Evolutionary conservation across 139 green algal species (phyloP), one percentile per base, ranked within the genome.

Genomic region (Coelastrella sp.): DNA sequence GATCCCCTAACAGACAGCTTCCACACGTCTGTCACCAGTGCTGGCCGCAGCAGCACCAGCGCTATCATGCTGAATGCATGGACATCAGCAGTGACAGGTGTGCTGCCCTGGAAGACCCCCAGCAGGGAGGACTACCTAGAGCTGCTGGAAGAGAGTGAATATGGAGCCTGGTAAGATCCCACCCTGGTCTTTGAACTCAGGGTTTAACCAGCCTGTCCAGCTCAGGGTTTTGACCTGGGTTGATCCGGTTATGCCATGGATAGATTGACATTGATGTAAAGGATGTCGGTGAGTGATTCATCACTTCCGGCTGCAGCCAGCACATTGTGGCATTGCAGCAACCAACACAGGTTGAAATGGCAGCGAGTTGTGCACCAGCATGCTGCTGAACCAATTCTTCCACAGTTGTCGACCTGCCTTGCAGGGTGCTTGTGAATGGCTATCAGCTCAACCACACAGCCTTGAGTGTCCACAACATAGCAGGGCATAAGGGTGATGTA

Each of bases 371-470:
- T 47, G 32, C 32, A 47, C 32, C 32, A 47, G 32, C 32, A 47
- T 47, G 32, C 32, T 47, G 32, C 32, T 47, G 32, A 47, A 47
- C 32, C 32, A 47, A 47, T 47, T 47, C 32, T 47, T 47, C 32
- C 32, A 47, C 32, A 47, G 32, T 47, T 47, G 32, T 47, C 32
- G 32, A 47, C 32, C 32, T 47, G 32, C 32, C 13, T 57, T 80
- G 47, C 83, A 94, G 97, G 97, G 95, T 96, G 11, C 92, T 98
- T 3, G 95, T 94, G 2, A 95, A 99, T 79, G 97, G 97, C 59
- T 98, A 96, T 82, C 73, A 74, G 3, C 94, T 98, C 13, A 98
- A 99, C 91, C 97, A 98, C 93, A 95, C 95, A 10, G 96, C 97
- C 7, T 83, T 99, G 7, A 87, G 94, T 3, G 94, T 97, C n/a